Evolutionary conservation across 257 asterid genomes (phyloP), one percentile per base, ranked within the genome.

Genomic region (Solanum piurae): DNA sequence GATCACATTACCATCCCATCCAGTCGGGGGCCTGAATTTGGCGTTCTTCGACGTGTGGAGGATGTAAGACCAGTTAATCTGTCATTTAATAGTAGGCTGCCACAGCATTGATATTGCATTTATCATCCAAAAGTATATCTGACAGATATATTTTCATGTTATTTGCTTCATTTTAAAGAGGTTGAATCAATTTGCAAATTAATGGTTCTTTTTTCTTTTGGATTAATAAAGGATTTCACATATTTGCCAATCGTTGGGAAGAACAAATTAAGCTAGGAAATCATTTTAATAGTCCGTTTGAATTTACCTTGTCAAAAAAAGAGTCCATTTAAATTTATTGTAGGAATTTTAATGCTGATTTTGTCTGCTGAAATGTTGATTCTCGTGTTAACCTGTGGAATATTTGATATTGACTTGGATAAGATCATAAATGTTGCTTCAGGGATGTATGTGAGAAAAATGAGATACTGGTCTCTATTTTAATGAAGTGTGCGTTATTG

Each of bases 1-100:
- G 99, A 97, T 93, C 99, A 96, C 87, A 96, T 97, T 60, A 95
- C 98, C 46, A 95, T 97, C 88, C 99, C 98, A 68, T 95, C 99
- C 55, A 89, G 92, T 18, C 98, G 97, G 44, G 99, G 99, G 46
- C 89, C 96, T 40, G 93, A 95, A 49, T 95, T 92, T 82, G 99
- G 99, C 49, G 94, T 93, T 69, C 99, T 97, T 90, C 94, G 89
- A 82, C 95, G 99, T 12, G 99, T 97, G 88, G 98, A 97, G 91
- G 99, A 97, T 89, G 99, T 92, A 88, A 87, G 93, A 69, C 46
- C 64, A 71, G 71, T 58, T 55, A 69, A 68, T 33, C 37, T 79
- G 46, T 66, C 29, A 37, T 73, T 60, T 55, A 76, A 33, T 62
- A 44, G 27, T 62, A 27, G 66, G 85, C 38, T 79, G 21, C 85